Evolutionary conservation across 176 grass and related monocot genomes (phyloP).

Genomic region (Otatea glauca): DNA sequence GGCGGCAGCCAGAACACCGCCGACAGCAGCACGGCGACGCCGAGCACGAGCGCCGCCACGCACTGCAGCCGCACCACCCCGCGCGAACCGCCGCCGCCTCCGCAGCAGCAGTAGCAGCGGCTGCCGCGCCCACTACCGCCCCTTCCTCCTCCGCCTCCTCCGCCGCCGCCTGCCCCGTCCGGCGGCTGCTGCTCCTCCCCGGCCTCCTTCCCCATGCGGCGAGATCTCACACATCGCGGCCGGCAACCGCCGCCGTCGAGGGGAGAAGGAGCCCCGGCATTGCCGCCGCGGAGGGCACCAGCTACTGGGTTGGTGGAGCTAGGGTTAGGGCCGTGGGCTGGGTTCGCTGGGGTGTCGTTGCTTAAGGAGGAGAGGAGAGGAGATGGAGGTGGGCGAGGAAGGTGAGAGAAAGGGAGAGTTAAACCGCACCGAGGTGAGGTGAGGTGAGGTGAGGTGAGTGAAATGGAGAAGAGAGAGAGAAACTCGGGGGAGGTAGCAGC

Average conservation of each 20-base stretch:
- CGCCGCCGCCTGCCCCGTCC: slow-evolving; percentile 27
- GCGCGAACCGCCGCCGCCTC: not conserved
- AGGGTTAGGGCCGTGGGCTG: slow-evolving; percentile 26
- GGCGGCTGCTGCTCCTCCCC: slow-evolving; percentile 41
- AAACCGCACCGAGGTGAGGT: slow-evolving; percentile 46
- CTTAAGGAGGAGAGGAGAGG: slow-evolving; percentile 45
- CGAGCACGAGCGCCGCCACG: slow-evolving; percentile 72
- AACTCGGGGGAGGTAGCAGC: not conserved
- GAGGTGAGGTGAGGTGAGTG: slow-evolving; percentile 9
- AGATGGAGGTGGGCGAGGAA: slow-evolving; percentile 49
- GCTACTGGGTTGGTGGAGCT: slow-evolving; percentile 27
- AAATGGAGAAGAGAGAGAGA: slow-evolving; percentile 10
- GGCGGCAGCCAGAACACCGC: slow-evolving; percentile 93
- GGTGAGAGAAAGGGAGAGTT: slow-evolving; percentile 71
- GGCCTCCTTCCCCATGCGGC: slow-evolving; percentile 66
- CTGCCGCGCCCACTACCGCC: not conserved
- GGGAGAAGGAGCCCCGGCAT: slow-evolving; percentile 33
- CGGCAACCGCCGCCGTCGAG: not conserved
- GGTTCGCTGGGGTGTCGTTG: slow-evolving; percentile 7
- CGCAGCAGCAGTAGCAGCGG: not conserved
- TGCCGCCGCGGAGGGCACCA: slow-evolving; percentile 25
- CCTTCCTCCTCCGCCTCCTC: slow-evolving; percentile 12
- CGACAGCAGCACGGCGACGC: slow-evolving; percentile 71
- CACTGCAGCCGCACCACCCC: slow-evolving; percentile 56
- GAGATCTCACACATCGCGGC: slow-evolving; percentile 57